These are phyloP conservation scores for Lachancea kluyveri DNA, from an alignment of 805 yeast species.

Conservation along the genomic window DNA sequence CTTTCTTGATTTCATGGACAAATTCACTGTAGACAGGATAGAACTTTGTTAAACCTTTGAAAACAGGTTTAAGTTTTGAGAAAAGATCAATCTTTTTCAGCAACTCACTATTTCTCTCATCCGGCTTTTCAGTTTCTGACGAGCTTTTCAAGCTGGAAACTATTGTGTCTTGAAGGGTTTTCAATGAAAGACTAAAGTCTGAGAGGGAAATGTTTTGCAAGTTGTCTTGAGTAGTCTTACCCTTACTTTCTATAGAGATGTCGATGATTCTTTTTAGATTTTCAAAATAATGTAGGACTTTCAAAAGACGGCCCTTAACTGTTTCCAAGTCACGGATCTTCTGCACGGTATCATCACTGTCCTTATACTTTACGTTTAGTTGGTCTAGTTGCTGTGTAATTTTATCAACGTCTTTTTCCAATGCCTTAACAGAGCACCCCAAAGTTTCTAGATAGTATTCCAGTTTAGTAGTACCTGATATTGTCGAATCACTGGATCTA, in stretches of 20 bases:
- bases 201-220: conserved; percentile 26
- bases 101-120: conserved; percentile 31
- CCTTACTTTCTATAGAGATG: conserved; percentile 18
- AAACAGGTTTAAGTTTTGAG: conserved; percentile 44
- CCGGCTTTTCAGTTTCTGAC: conserved; percentile 20
- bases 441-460: conserved; percentile 62
- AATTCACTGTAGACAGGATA: conserved; percentile 45
- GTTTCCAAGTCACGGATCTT: conserved; percentile 39
- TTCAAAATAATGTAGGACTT: conserved; percentile 43
- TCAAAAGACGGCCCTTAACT: conserved; percentile 40
- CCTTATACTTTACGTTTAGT: conserved; percentile 16
- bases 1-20: conserved; percentile 35
- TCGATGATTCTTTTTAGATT: conserved; percentile 36
- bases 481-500: conserved; percentile 10
- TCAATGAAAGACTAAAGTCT: conserved; percentile 35
- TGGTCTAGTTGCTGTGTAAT: conserved; percentile 27
- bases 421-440: conserved; percentile 49
- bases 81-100: conserved; percentile 42
- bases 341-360: conserved; percentile 15
- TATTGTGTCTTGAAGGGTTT: conserved; percentile 40
- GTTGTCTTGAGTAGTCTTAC: conserved; percentile 6
- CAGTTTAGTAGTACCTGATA: conserved; percentile 46
- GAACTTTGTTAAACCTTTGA: conserved; percentile 47
- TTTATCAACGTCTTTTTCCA: conserved; percentile 41
- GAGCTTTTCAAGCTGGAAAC: conserved; percentile 33